These are phyloP conservation scores for Durotheca rogersii DNA, from an alignment of 495 filamentous ascomycete species.

Conservation along the genomic window DNA sequence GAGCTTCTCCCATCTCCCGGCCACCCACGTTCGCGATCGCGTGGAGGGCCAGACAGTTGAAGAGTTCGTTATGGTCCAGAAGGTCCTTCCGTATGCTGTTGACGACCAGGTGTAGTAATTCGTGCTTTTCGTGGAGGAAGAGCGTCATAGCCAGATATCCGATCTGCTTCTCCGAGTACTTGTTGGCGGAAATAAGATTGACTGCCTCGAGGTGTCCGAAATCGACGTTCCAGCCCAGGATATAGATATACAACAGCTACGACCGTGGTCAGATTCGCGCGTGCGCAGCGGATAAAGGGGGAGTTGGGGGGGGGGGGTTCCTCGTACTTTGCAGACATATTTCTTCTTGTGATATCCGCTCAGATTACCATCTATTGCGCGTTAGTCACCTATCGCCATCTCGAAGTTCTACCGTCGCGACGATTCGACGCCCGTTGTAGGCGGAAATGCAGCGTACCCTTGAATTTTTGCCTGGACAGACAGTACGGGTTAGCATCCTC, in stretches of 20 bases:
- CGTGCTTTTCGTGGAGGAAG: conserved; percentile 96
- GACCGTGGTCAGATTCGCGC: conserved; percentile 31
- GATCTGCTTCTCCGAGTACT: conserved; percentile 99
- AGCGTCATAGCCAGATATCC: conserved; percentile 97
- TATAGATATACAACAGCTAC: conserved; percentile 95
- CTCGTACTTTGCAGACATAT: conserved; percentile 95
- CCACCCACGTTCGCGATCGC: conserved; percentile 98
- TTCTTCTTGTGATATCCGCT: conserved; percentile 99
- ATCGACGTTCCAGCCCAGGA: conserved; percentile 98
- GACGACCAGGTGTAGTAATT: conserved; percentile 91
- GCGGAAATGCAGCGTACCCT: conserved; percentile 50
- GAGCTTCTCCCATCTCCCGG: conserved; percentile 92
- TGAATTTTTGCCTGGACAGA: conserved; percentile 67
- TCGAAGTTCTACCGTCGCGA: conserved; percentile 4
- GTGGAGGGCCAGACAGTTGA: conserved; percentile 97
- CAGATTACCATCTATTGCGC: conserved; percentile 69
- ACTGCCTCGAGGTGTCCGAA: conserved; percentile 98
- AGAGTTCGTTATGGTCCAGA: conserved; percentile 90
- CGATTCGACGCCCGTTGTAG: conserved; percentile 4
- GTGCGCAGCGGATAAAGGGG: not conserved
- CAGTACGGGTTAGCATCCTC: conserved; percentile 24
- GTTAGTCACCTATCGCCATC: conserved; percentile 30
- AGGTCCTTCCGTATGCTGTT: conserved; percentile 98
- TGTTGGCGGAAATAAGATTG: conserved; percentile 91
- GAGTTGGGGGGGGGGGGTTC: not conserved